Conservation (phyloP, 352 stramenopile species). For the Hyaloperonospora brassicae region DNA sequence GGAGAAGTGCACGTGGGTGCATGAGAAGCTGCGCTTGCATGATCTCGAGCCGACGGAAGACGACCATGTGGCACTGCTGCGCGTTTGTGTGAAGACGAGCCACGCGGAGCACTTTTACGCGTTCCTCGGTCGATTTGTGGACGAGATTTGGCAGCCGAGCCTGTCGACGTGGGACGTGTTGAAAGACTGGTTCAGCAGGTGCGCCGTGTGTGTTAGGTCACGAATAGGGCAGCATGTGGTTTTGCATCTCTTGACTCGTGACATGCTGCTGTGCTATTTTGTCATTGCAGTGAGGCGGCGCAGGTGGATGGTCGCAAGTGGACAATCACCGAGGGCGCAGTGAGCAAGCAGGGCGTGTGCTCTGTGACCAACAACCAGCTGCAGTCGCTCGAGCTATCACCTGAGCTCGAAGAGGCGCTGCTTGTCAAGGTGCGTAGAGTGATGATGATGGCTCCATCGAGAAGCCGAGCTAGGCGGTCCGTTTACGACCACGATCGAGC, state of each 20-base stretch:
- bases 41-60: slow-evolving; percentile 49
- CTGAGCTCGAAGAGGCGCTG: slow-evolving; percentile 35
- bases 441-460: slow-evolving; percentile 6
- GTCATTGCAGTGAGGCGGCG: slow-evolving; percentile 41
- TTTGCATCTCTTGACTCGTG: slow-evolving; percentile 3
- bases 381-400: slow-evolving; percentile 55
- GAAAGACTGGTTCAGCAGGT: slow-evolving; percentile 70
- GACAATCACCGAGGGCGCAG: slow-evolving; percentile 43
- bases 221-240: not conserved
- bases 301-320: slow-evolving; percentile 50
- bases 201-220: not conserved
- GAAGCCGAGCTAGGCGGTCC: slow-evolving; percentile 1
- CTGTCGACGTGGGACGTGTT: slow-evolving; percentile 49
- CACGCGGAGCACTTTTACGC: slow-evolving; percentile 45
- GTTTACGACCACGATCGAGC: slow-evolving; percentile 6
- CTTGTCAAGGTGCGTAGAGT: slow-evolving; percentile 47
- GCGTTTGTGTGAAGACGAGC: slow-evolving; percentile 32
- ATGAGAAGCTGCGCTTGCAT: slow-evolving; percentile 38
- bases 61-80: slow-evolving; percentile 57
- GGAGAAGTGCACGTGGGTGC: slow-evolving; percentile 46
- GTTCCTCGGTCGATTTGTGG: slow-evolving; percentile 48
- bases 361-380: slow-evolving; percentile 53
- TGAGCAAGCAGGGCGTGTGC: slow-evolving; percentile 48
- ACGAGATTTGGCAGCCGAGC: slow-evolving; percentile 47
- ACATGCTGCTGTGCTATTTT: slow-evolving; percentile 9